phyloP scores from a whole-genome alignment of 148 eudicot genomes.

The Oxyria digyna region DNA sequence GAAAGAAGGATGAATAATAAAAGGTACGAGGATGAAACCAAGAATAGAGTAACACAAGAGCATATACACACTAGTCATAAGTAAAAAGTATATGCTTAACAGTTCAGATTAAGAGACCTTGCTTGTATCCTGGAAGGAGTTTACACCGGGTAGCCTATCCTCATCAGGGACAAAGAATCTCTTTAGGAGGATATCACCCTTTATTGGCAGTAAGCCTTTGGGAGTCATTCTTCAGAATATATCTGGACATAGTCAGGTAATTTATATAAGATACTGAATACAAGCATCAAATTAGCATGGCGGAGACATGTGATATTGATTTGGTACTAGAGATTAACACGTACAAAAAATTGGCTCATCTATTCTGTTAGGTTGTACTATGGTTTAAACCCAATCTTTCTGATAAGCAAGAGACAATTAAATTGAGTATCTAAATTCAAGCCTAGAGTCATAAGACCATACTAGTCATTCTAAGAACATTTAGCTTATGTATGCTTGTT shows the following conservation, averaged over 20 bases:
- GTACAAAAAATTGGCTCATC: not conserved
- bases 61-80: not conserved
- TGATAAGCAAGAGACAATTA: not conserved
- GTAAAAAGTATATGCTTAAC: not conserved
- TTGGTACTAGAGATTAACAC: too few species aligned
- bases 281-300: not conserved
- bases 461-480: too few species aligned
- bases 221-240: slow-evolving; percentile 57
- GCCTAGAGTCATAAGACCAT: too few species aligned
- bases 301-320: not conserved
- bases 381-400: not conserved
- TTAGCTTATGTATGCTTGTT: not conserved
- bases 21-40: not conserved
- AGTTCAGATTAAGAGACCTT: slow-evolving; percentile 6
- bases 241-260: slow-evolving; percentile 28
- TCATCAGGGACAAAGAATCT: slow-evolving; percentile 78
- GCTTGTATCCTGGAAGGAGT: too few species aligned
- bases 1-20: not conserved
- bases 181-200: slow-evolving; percentile 72
- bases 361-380: too few species aligned
- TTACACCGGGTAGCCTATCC: slow-evolving; percentile 73
- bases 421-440: not conserved
- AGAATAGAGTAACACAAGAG: not conserved
- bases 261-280: not conserved
- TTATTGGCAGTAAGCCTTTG: slow-evolving; percentile 79